Conservation (phyloP, 352 stramenopile species). For the Phytophthora chlamydospora region DNA sequence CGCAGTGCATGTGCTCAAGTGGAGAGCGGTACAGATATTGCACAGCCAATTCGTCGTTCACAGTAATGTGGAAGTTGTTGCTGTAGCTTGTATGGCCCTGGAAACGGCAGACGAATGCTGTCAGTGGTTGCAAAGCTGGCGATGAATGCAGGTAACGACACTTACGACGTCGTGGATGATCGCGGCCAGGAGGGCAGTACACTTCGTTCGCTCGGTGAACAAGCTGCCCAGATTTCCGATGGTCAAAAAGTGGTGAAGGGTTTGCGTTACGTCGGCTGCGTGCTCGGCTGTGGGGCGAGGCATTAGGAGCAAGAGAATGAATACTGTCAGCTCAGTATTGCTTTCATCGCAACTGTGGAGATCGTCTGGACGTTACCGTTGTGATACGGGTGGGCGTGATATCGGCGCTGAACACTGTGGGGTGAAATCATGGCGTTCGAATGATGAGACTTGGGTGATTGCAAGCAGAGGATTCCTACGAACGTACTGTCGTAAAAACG, state of each 20-base stretch:
- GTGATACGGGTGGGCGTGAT: slow-evolving; percentile 84
- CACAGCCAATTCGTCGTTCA: slow-evolving; percentile 81
- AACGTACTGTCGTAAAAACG: slow-evolving; percentile 71
- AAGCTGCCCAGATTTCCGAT: slow-evolving; percentile 56
- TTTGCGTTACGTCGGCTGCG: slow-evolving; percentile 82
- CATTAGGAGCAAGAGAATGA: neutral
- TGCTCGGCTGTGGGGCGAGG: slow-evolving; percentile 59
- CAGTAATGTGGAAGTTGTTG: slow-evolving; percentile 89
- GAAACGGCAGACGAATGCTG: neutral
- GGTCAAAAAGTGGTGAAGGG: slow-evolving; percentile 73
- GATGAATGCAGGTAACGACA: neutral
- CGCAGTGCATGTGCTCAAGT: slow-evolving; percentile 89
- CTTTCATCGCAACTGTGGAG: neutral
- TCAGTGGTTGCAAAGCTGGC: neutral
- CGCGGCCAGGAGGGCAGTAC: slow-evolving; percentile 73
- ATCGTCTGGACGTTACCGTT: slow-evolving; percentile 53
- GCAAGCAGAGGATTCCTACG: too few relatives aligned
- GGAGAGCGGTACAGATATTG: slow-evolving; percentile 86
- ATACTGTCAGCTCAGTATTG: slow-evolving; percentile 10
- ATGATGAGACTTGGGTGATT: too few relatives aligned
- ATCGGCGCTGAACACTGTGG: slow-evolving; percentile 59
- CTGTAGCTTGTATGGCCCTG: slow-evolving; percentile 88
- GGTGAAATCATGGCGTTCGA: neutral
- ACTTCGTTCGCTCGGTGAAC: slow-evolving; percentile 69
- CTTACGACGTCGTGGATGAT: slow-evolving; percentile 85